Percentiles rank a stretch among this genome's conserved stretches.
Conservation (phyloP, 2,329 filamentous ascomycete species). For the Sclerotinia trifoliorum region DNA sequence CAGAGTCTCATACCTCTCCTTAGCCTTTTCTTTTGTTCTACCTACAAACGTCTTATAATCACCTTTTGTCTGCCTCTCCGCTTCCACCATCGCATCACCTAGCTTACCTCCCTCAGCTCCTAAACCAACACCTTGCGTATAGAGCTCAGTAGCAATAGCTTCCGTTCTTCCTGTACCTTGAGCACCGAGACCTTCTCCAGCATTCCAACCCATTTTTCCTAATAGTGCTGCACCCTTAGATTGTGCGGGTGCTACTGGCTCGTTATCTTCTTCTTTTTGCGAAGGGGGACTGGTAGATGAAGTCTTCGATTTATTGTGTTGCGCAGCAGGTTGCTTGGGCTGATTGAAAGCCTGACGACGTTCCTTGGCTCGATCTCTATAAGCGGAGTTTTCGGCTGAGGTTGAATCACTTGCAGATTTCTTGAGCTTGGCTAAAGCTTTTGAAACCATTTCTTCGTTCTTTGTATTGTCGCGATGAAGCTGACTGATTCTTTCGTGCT, state of each 20-base stretch:
- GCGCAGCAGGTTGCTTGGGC: slow-evolving; percentile 51
- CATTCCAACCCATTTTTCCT: slow-evolving; percentile 71
- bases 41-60: slow-evolving; percentile 62
- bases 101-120: slow-evolving; percentile 68
- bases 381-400: slow-evolving; percentile 32
- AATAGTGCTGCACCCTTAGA: slow-evolving; percentile 67
- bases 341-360: slow-evolving; percentile 62
- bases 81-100: slow-evolving; percentile 65
- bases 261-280: slow-evolving; percentile 44
- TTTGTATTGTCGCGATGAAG: slow-evolving; percentile 56
- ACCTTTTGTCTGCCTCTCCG: slow-evolving; percentile 59
- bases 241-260: slow-evolving; percentile 41
- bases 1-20: slow-evolving; percentile 63
- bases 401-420: slow-evolving; percentile 33
- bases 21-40: slow-evolving; percentile 63
- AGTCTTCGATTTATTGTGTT: slow-evolving; percentile 41
- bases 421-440: slow-evolving; percentile 42
- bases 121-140: slow-evolving; percentile 66
- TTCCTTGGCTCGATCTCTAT: slow-evolving; percentile 63
- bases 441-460: slow-evolving; percentile 47
- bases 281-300: slow-evolving; percentile 22
- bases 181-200: slow-evolving; percentile 63
- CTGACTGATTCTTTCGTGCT: slow-evolving; percentile 58
- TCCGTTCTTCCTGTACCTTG: slow-evolving; percentile 62
- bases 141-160: slow-evolving; percentile 62